Base-by-base conservation (phyloP, 805 yeast species). In the Nakazawaea ernobii region DNA sequence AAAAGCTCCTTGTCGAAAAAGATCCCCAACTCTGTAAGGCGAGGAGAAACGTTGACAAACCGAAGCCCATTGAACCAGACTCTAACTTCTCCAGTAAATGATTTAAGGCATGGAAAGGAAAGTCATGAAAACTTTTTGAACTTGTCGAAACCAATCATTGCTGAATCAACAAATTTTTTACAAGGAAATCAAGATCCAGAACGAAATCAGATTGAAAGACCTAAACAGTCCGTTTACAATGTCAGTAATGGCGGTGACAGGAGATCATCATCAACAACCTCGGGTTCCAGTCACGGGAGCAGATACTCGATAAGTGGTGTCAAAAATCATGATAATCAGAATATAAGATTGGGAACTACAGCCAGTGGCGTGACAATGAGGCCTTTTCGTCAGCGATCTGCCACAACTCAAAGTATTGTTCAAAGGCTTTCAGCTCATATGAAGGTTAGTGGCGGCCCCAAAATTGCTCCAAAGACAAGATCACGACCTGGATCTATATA, bases 11-110 rank as follows among this genome's bases (percentile, higher is more conserved):
- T 51, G 13, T 20, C 42, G 33, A 50, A 49, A 13, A 50, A 24
- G 32, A 39, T 40, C 11, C 35, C n/a, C 39, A 45, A 29, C 41
- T 43, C 13, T 29, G 13, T 13, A 26, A 20, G 52, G 5, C 24
- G 24, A 20, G 24, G 24, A 20, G 24, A 20, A 20, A 20, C 24
- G 24, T 20, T 13, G 32, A 50, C 44, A 63, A 61, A 50, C 54
- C 54, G 29, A 47, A 49, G 13, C 45, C 62, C 13, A 32, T 57
- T 42, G 49, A 51, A 5, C 24, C 24, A 20, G 24, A 20, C 24
- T 20, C 5, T 20, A 3, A 5, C 24, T 3, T 20, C 24, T 20
- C 24, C 24, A 20, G 24, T 20, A 5, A 20, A 20, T 20, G 24
- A 20, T 20, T 3, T 20, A 20, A 3, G 3, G 24, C 24, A 20